Evolutionary conservation across 139 green algal genomes (phyloP).

Genomic region (Haematococcus sp.): DNA sequence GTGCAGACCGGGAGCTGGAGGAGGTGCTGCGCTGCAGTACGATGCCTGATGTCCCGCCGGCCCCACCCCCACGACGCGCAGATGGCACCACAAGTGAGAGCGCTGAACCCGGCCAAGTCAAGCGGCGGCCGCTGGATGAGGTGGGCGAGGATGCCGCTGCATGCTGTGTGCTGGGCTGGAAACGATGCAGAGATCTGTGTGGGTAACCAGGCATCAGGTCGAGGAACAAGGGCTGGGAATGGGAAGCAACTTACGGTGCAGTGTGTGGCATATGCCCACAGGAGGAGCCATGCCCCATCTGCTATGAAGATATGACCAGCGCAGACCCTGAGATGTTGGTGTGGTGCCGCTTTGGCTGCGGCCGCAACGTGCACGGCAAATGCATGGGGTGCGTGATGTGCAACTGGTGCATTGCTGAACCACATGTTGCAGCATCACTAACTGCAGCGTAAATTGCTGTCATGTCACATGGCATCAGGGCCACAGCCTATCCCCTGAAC

Average conservation of each 20-base stretch:
- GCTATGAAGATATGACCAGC: constrained; percentile 57
- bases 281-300: constrained; percentile 67
- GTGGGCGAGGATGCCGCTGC: constrained; percentile 3
- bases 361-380: constrained; percentile 59
- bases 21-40: constrained; percentile 53
- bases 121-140: constrained; percentile 30
- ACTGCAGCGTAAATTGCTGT: too few relatives aligned
- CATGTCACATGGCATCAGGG: too few relatives aligned
- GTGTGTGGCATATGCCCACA: too few relatives aligned
- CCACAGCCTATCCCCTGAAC: too few relatives aligned
- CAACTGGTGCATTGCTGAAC: too few relatives aligned
- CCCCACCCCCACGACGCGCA: background rate
- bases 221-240: too few relatives aligned
- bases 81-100: constrained; percentile 2
- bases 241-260: too few relatives aligned
- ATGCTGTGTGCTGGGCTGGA: background rate
- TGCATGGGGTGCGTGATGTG: constrained; percentile 50
- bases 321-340: constrained; percentile 41
- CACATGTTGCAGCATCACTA: too few relatives aligned
- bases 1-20: constrained; percentile 62
- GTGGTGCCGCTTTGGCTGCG: constrained; percentile 55
- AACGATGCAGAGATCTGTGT: background rate
- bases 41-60: constrained; percentile 14
- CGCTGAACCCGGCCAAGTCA: constrained; percentile 6
- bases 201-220: background rate